These are phyloP conservation scores for Heterobasidion parviporum DNA, from an alignment of 1,284 basidiomycete species.

Conservation along the genomic window DNA sequence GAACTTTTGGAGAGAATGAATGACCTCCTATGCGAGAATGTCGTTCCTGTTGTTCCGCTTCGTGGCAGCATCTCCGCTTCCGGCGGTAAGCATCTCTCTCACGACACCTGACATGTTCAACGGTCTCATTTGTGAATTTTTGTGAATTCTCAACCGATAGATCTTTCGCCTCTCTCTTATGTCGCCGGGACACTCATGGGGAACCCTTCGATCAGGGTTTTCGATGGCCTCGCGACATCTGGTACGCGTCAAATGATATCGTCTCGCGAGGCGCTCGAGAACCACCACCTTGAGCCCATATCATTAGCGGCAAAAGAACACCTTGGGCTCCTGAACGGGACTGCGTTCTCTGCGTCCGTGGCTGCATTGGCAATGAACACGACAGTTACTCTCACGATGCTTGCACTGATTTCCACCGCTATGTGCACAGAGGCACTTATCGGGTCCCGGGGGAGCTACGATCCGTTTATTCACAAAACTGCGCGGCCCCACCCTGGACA, in stretches of 20 bases:
- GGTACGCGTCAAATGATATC: constrained; percentile 49
- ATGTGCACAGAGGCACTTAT: constrained; percentile 80
- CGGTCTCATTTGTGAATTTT: not conserved
- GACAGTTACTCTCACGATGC: constrained; percentile 61
- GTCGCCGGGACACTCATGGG: constrained; percentile 75
- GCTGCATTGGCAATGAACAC: constrained; percentile 63
- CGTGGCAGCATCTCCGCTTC: constrained; percentile 79
- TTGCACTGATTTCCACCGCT: constrained; percentile 74
- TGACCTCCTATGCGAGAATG: constrained; percentile 61
- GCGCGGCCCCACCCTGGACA: constrained; percentile 86
- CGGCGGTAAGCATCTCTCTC: constrained; percentile 42
- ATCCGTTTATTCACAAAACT: constrained; percentile 72
- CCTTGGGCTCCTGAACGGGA: constrained; percentile 76
- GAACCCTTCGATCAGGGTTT: constrained; percentile 71
- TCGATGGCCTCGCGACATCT: constrained; percentile 45
- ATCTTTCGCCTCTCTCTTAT: constrained; percentile 76
- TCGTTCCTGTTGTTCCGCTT: constrained; percentile 80
- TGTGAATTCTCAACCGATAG: constrained; percentile 25
- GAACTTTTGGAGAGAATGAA: constrained; percentile 77
- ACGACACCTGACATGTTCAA: not conserved
- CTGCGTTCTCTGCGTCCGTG: constrained; percentile 68
- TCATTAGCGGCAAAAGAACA: constrained; percentile 76
- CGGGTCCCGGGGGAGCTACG: constrained; percentile 67
- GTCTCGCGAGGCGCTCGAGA: constrained; percentile 57
- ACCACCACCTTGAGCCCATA: constrained; percentile 60